phyloP scores from a whole-genome alignment of 2,329 filamentous ascomycete species.

The Arthrobotrys sphaeroides region DNA sequence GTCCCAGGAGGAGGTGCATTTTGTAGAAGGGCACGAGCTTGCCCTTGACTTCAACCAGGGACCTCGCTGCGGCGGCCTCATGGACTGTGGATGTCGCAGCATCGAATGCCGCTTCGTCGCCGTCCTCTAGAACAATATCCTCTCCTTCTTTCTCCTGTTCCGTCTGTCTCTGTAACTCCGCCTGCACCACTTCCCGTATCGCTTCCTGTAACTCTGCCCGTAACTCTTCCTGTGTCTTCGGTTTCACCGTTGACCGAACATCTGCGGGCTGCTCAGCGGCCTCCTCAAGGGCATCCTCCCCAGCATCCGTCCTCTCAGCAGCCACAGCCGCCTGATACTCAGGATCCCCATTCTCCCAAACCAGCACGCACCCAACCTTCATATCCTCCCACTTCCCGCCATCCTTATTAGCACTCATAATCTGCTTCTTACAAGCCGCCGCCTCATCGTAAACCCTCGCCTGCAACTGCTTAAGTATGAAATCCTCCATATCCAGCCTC shows the following conservation, averaged over 20 bases:
- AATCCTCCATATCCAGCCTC: constrained; percentile 68
- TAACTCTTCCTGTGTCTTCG: too few species aligned
- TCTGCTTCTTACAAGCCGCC: constrained; percentile 54
- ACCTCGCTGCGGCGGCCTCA: constrained; percentile 8
- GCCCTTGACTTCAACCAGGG: constrained; percentile 49
- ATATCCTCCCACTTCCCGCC: constrained; percentile 48
- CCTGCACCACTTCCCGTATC: too few species aligned
- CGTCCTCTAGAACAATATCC: neutral
- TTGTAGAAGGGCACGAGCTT: constrained; percentile 54
- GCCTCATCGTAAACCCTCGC: constrained; percentile 65
- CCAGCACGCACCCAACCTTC: constrained; percentile 55
- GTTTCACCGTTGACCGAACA: too few species aligned
- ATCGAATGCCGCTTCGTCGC: neutral
- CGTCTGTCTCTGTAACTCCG: neutral
- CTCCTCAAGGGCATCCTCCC: neutral
- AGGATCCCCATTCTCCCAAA: constrained; percentile 52
- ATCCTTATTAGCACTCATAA: constrained; percentile 50
- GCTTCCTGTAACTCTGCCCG: too few species aligned
- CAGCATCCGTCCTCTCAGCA: neutral
- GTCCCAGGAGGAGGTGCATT: constrained; percentile 54
- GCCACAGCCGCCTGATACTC: neutral
- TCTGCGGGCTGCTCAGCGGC: neutral
- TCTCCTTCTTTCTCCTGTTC: neutral
- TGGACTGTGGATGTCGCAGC: neutral
- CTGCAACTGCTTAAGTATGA: constrained; percentile 67